Base-by-base conservation (phyloP, 345 rosid species). In the Rhizophora mangle region DNA sequence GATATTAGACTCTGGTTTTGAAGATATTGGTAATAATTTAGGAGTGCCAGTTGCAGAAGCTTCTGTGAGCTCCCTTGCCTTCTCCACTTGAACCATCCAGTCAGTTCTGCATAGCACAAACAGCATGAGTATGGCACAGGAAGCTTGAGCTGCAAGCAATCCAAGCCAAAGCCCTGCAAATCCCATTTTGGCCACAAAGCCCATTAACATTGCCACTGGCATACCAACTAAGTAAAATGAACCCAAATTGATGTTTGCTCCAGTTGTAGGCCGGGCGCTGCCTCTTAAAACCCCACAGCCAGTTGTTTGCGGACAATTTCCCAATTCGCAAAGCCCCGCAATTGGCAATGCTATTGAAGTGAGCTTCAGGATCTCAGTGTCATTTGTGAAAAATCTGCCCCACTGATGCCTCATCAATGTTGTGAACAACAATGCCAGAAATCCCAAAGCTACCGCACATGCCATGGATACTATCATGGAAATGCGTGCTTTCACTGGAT, bases 211-310 rank as follows among this genome's bases (percentile, higher is more conserved):
- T 30, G 96, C 87, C 18, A 95, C 90, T 1, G 99, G 99, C 97
- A 90, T 90, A 6, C 99, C 99, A 63, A 90, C 92, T 63, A 87
- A 71, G 82, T 92, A 92, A 72, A 95, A 95, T 1, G 99, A 92
- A 15, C 99, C 98, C 70, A 95, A 62, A 70, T 92, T 95, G 74
- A 95, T 95, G 80, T 92, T 90, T 11, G 99, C 99, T 20, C 99
- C 99, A 5, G 82, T 81, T 26, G 85, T 82, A 31, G 98, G 98
- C 83, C 98, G 78, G 7, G 98, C 99, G 54, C 89, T 85, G n/a
- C 97, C 99, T 68, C 99, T 82, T 26, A 95, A 63, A n/a, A 83
- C 98, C 3, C 99, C 98, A 39, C 98, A 95, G 0, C 99, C 97
- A 0, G 99, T 85, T 4, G 99, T 95, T 65, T 95, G 99, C 6